Percentiles rank a stretch among this genome's conserved stretches.
Evolutionary conservation across 352 stramenopile species (phyloP).

Genomic region (Globisporangium polare): DNA sequence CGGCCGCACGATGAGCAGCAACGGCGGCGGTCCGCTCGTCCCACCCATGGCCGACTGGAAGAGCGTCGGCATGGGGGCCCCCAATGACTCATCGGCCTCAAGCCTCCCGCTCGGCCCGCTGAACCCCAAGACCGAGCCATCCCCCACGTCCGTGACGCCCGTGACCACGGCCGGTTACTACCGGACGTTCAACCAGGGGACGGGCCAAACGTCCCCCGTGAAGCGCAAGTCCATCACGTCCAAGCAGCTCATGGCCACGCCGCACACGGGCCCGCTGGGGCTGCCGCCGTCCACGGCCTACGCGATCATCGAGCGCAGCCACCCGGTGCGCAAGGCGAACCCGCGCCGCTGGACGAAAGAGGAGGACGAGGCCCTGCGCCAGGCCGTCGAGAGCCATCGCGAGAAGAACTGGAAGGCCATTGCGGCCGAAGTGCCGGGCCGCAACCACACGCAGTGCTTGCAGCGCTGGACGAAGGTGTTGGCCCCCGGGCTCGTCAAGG

Average conservation of each 20-base stretch:
- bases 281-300: constrained; percentile 14
- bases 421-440: constrained; percentile 75
- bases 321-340: constrained; percentile 58
- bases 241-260: constrained; percentile 57
- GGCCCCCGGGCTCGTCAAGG: constrained; percentile 83
- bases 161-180: constrained; percentile 30
- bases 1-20: not conserved
- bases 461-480: constrained; percentile 92
- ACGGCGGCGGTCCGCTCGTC: not conserved
- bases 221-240: constrained; percentile 80
- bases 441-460: constrained; percentile 90
- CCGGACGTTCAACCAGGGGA: constrained; percentile 23
- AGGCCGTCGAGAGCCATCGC: constrained; percentile 82
- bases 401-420: constrained; percentile 93
- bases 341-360: constrained; percentile 84
- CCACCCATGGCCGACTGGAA: constrained; percentile 12
- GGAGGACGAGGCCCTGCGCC: constrained; percentile 83
- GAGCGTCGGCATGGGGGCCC: constrained; percentile 6
- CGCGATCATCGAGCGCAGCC: constrained; percentile 24
- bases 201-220: constrained; percentile 43
- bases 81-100: not conserved
- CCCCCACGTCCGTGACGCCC: constrained; percentile 38
- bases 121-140: constrained; percentile 22
- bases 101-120: not conserved
- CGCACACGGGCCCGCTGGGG: constrained; percentile 22